Evolutionary conservation across 31 red algal species (phyloP).

Genomic region (Bonnemaisonia californica): DNA sequence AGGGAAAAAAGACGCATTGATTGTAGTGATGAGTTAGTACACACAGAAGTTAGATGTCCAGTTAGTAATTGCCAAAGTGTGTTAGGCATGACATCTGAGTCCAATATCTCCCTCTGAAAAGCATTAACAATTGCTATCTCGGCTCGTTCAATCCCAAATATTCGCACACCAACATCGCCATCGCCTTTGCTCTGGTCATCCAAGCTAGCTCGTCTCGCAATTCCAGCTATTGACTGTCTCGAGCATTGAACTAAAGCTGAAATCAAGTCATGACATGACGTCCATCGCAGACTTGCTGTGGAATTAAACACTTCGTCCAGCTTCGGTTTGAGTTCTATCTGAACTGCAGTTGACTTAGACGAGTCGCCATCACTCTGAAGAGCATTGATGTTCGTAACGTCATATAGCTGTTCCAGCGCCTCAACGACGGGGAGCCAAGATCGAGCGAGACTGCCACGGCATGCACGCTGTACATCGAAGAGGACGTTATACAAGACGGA

Average conservation of each 20-base stretch:
- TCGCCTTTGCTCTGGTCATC: conserved; percentile 27
- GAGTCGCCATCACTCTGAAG: conserved; percentile 5
- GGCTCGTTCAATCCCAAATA: conserved; percentile 56
- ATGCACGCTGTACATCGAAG: conserved; percentile 19
- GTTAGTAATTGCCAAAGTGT: conserved; percentile 63
- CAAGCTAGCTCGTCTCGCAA: conserved; percentile 11
- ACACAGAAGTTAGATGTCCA: conserved; percentile 60
- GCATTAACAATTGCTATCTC: conserved; percentile 49
- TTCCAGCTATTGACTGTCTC: conserved; percentile 32
- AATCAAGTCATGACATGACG: conserved; percentile 58
- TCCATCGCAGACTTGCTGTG: conserved; percentile 34
- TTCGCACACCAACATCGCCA: conserved; percentile 4
- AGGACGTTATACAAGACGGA: conserved; percentile 8
- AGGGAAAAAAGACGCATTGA: conserved; percentile 34
- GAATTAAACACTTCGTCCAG: conserved; percentile 25
- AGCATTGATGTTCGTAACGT: neutral
- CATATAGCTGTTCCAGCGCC: conserved; percentile 46
- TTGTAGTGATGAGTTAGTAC: conserved; percentile 36
- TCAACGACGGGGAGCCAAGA: conserved; percentile 57
- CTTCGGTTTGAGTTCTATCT: conserved; percentile 6
- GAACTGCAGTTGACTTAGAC: neutral
- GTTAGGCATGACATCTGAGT: conserved; percentile 19
- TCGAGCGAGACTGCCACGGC: conserved; percentile 29
- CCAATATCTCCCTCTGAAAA: conserved; percentile 16
- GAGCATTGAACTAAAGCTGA: conserved; percentile 64